phyloP scores from a whole-genome alignment of 768 basidiomycete species.

The Cyclocybe cylindracea region DNA sequence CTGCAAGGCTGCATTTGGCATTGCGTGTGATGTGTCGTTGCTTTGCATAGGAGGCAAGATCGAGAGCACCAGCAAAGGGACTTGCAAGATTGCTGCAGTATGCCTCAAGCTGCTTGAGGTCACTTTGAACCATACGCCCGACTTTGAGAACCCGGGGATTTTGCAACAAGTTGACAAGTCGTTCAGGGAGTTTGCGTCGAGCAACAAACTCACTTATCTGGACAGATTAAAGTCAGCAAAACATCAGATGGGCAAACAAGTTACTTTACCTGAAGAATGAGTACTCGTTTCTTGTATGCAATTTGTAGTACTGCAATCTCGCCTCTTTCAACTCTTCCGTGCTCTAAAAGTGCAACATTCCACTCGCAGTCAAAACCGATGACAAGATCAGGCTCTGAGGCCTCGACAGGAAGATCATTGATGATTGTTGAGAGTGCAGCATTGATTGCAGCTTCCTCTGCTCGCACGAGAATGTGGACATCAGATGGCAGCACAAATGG shows the following conservation, averaged over 20 bases:
- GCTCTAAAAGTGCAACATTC: constrained; percentile 22
- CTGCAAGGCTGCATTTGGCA: constrained; percentile 22
- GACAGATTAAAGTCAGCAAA: constrained; percentile 1
- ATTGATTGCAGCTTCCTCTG: constrained; percentile 12
- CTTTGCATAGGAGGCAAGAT: constrained; percentile 30
- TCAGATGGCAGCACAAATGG: constrained; percentile 14
- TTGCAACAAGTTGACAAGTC: constrained; percentile 15
- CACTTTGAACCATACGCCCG: constrained; percentile 22
- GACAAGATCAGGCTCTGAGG: constrained; percentile 8
- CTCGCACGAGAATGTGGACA: constrained; percentile 11
- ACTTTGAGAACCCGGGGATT: constrained; percentile 22
- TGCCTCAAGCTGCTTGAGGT: constrained; percentile 20
- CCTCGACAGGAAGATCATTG: constrained; percentile 17
- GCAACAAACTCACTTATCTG: constrained; percentile 9
- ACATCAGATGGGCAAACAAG: neutral
- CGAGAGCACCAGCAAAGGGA: constrained; percentile 24
- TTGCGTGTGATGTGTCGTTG: constrained; percentile 15
- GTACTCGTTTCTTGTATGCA: constrained; percentile 18
- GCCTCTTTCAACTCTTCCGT: constrained; percentile 13
- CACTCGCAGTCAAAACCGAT: constrained; percentile 24
- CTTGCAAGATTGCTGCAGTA: constrained; percentile 7
- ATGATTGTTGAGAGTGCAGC: constrained; percentile 18
- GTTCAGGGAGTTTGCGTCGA: constrained; percentile 9
- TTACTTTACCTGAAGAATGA: constrained; percentile 17
- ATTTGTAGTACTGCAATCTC: constrained; percentile 22